Evolutionary conservation across 2,329 filamentous ascomycete species (phyloP).

Genomic region (Diaporthe eres): DNA sequence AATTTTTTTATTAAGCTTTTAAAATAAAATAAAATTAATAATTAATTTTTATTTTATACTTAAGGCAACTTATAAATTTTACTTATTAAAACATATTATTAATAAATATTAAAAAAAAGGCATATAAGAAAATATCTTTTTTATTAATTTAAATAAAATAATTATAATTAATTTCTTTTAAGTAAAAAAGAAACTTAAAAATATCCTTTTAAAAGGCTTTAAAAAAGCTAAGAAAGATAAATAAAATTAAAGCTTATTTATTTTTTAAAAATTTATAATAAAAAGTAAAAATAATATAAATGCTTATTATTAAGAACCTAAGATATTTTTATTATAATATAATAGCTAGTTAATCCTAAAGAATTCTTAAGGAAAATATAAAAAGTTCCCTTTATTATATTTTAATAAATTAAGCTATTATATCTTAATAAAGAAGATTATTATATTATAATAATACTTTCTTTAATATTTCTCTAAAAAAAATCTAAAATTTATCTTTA

Average conservation of each 20-base stretch:
- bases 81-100: neutral
- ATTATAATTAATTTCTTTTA: neutral
- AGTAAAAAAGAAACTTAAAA: neutral
- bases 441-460: no score
- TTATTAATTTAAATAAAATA: neutral
- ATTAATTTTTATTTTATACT: neutral
- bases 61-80: neutral
- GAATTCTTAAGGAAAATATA: no score
- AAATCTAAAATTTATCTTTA: no score
- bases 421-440: no score
- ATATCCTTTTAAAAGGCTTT: neutral
- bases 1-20: neutral
- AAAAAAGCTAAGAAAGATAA: neutral
- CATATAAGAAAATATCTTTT: neutral
- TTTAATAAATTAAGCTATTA: no score
- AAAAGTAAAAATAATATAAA: no score
- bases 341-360: no score
- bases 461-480: no score
- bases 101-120: neutral
- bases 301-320: no score
- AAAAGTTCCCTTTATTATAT: no score
- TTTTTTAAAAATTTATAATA: neutral
- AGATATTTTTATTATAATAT: no score
- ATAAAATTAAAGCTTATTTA: neutral
- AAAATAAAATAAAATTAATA: neutral